phyloP scores from a whole-genome alignment of 352 stramenopile genomes.

The Thraustotheca clavata region DNA sequence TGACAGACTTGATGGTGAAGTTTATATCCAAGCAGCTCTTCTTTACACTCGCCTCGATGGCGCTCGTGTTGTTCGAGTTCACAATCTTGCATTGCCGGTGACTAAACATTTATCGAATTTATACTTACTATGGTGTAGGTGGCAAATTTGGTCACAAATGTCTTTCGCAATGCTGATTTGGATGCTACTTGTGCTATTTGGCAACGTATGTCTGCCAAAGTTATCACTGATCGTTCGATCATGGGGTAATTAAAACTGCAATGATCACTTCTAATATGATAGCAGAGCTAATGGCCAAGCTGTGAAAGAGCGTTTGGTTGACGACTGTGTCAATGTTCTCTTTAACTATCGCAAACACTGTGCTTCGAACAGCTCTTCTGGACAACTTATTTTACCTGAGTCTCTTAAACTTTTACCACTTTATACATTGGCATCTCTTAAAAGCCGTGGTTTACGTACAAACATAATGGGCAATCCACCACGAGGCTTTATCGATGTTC shows the following conservation, averaged over 20 bases:
- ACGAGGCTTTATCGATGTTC: constrained; percentile 76
- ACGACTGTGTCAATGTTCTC: constrained; percentile 81
- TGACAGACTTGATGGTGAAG: constrained; percentile 69
- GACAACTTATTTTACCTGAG: constrained; percentile 88
- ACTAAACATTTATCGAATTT: constrained; percentile 25
- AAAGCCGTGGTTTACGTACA: constrained; percentile 75
- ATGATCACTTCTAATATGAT: background rate
- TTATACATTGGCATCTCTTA: constrained; percentile 82
- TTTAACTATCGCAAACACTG: constrained; percentile 90
- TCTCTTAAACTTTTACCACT: constrained; percentile 86
- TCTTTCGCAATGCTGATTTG: constrained; percentile 84
- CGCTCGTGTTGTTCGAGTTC: constrained; percentile 83
- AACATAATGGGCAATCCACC: constrained; percentile 74
- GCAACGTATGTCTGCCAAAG: constrained; percentile 65
- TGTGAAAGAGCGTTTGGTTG: constrained; percentile 72
- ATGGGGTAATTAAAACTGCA: constrained; percentile 35
- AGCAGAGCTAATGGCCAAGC: constrained; percentile 23
- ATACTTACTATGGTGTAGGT: background rate
- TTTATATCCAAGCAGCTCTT: constrained; percentile 83
- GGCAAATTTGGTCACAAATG: constrained; percentile 54
- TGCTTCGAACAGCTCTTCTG: constrained; percentile 80
- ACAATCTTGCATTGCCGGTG: constrained; percentile 81
- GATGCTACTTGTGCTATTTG: constrained; percentile 82
- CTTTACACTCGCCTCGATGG: constrained; percentile 83
- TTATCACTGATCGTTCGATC: constrained; percentile 72